Evolutionary conservation across 345 rosid genomes (phyloP), one percentile per base, ranked within the genome.

Genomic region (Luvunga scandens): DNA sequence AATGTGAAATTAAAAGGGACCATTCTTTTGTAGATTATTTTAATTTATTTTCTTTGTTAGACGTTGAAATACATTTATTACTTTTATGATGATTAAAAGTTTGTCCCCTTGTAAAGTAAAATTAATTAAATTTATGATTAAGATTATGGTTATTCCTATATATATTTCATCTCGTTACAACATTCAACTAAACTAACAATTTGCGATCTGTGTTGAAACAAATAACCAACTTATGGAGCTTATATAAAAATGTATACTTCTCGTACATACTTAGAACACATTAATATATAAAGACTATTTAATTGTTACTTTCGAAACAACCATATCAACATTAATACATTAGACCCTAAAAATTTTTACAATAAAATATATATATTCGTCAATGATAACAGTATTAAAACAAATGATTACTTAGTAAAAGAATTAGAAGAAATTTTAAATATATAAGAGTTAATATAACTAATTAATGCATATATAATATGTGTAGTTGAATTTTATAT

Each of bases 381-480:
- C 0, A 0, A 12, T 16, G 5, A 42, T 42, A 12, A 42, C 5
- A 42, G 0, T 10, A 42, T 42, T 12, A 42, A 42, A 42, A 42
- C 0, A 0, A 42, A 42, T 42, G 4, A 1, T 10, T 42, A 10
- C 50, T 12, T 42, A 42, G 16, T 42, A 42, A 42, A 42, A 42
- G 3, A 42, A 42, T 0, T 0, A 0, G 3, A 0, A 42, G 0
- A 42, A 42, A 10, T 42, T 42, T 2, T 0, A 42, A 12, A 3
- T 42, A 42, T 1, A 42, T 42, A 2, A 9, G 14, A 10, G 1
- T 0, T 42, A 42, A 42, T 12, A 10, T 0, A 42, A 12, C 1
- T 42, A 42, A 42, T 42, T 42, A 42, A 12, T 42, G 0, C 4
- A 42, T 42, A 12, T 12, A 42, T 42, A 1, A 42, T 0, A 42